Conservation (phyloP, 2,329 filamentous ascomycete species). For the Ophiostoma ips region DNA sequence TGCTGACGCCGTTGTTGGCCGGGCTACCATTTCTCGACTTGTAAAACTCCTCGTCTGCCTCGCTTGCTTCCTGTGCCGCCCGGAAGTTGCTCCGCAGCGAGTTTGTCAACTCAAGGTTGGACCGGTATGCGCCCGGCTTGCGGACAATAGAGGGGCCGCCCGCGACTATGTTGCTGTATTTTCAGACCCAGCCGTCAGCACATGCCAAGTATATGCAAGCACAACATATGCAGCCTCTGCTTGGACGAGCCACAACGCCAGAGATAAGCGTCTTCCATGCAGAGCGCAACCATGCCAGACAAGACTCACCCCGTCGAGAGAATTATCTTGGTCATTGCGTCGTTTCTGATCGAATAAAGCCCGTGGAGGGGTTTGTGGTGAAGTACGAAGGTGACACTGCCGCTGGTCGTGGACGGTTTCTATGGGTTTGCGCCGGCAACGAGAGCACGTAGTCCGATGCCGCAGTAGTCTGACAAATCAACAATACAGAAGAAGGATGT, state of each 20-base stretch:
- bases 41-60: conserved; percentile 30
- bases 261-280: background rate
- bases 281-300: background rate
- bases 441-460: background rate
- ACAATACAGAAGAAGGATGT: too few species aligned
- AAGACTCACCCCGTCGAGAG: conserved; percentile 7
- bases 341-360: background rate
- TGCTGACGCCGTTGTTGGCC: conserved; percentile 9
- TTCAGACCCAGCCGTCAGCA: conserved; percentile 1
- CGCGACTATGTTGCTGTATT: conserved; percentile 63
- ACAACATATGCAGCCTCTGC: background rate
- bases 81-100: conserved; percentile 74
- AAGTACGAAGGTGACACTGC: too few species aligned
- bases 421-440: background rate
- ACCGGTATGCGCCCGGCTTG: conserved; percentile 63
- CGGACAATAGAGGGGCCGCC: conserved; percentile 73
- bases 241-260: background rate
- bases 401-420: too few species aligned
- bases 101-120: conserved; percentile 84
- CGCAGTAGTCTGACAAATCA: background rate
- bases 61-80: conserved; percentile 44
- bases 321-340: conserved; percentile 8
- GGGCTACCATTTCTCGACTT: conserved; percentile 2
- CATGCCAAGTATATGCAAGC: conserved; percentile 1
- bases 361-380: background rate